Evolutionary conservation across 1,139 yeast species (phyloP).

Genomic region (Zhuliangozyma parablackwelliae): DNA sequence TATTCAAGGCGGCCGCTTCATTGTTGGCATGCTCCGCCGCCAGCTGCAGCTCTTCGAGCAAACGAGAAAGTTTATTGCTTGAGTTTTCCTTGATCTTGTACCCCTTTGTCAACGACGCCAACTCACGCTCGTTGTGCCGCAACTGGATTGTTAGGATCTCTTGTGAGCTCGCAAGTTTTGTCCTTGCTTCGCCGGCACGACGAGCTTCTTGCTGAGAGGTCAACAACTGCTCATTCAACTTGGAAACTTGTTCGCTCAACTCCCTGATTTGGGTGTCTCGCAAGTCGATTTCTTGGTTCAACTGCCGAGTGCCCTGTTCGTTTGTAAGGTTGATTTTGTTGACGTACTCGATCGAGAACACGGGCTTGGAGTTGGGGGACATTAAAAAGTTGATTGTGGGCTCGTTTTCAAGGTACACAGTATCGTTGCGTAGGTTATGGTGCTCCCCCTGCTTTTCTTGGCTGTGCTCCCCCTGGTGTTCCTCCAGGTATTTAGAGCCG

Average conservation of each 20-base stretch:
- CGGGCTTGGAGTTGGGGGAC: constrained; percentile 37
- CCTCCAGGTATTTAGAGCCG: constrained; percentile 1
- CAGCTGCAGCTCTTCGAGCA: constrained; percentile 8
- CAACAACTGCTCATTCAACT: constrained; percentile 17
- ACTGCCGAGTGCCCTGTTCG: constrained; percentile 7
- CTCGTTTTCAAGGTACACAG: constrained; percentile 15
- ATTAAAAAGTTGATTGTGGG: constrained; percentile 29
- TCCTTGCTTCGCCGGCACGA: constrained; percentile 17
- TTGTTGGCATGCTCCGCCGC: constrained; percentile 6
- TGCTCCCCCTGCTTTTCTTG: constrained; percentile 4
- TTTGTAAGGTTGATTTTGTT: constrained; percentile 25
- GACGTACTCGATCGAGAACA: constrained; percentile 30
- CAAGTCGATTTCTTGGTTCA: constrained; percentile 10
- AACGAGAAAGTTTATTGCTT: constrained; percentile 8
- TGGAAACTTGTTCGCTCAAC: constrained; percentile 17
- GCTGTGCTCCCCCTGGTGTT: constrained; percentile 7
- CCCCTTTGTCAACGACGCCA: constrained; percentile 25
- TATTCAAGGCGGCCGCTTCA: constrained; percentile 5
- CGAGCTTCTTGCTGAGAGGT: constrained; percentile 17
- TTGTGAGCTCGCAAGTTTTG: constrained; percentile 19
- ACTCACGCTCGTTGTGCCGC: constrained; percentile 26
- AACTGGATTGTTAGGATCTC: constrained; percentile 27
- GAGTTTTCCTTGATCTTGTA: constrained; percentile 19
- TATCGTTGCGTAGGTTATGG: constrained; percentile 1
- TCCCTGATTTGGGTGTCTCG: constrained; percentile 14